These are phyloP conservation scores for Syzygium aqueum DNA, from an alignment of 345 rosid species.

Conservation along the genomic window DNA sequence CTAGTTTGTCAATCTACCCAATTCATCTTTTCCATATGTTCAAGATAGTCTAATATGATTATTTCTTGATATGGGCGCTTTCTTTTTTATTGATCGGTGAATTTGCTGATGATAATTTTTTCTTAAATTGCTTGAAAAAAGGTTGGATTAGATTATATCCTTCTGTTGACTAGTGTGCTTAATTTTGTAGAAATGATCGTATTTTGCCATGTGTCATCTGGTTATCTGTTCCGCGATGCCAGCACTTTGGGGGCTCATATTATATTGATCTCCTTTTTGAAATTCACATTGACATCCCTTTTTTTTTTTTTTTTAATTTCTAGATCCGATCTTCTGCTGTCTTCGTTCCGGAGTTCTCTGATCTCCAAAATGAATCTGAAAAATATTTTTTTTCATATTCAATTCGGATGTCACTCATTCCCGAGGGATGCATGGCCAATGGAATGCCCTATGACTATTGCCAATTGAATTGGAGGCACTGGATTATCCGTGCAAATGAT, in stretches of 20 bases:
- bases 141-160: neutral
- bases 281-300: neutral
- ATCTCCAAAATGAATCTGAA: slow-evolving; percentile 15
- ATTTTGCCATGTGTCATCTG: neutral
- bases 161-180: neutral
- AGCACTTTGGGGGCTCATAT: neutral
- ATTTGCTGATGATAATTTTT: neutral
- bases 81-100: neutral
- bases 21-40: neutral
- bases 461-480: slow-evolving; percentile 58
- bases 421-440: slow-evolving; percentile 58
- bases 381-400: slow-evolving; percentile 55
- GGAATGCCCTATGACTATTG: slow-evolving; percentile 54
- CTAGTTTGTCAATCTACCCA: neutral
- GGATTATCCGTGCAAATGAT: slow-evolving; percentile 51
- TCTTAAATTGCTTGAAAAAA: neutral
- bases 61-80: neutral
- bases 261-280: neutral
- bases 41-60: neutral
- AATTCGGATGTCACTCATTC: slow-evolving; percentile 72
- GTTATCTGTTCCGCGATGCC: neutral
- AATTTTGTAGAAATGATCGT: neutral
- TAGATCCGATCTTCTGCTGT: slow-evolving; percentile 85
- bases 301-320: neutral
- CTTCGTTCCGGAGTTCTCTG: slow-evolving; percentile 54